Evolutionary conservation across 2,329 filamentous ascomycete species (phyloP), one percentile per base, ranked within the genome.

Genomic region (Clonostachys rhizophaga): DNA sequence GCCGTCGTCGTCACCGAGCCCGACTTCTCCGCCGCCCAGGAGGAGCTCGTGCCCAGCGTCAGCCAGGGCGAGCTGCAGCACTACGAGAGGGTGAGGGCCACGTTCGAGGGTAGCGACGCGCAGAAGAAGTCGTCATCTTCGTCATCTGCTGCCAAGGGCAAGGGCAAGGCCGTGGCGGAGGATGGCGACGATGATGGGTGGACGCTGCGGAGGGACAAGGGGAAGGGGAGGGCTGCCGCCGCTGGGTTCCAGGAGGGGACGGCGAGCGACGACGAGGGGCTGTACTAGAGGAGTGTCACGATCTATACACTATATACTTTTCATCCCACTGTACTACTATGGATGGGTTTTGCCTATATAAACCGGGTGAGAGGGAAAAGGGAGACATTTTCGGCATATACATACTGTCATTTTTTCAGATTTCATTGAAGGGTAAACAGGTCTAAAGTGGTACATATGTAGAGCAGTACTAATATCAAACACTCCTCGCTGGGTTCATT

Each of bases 61-160:
- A 96, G 90, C 59, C 84, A 87, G 11, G 92, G 95, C 52, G 94
- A 99, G 69, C 71, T 99, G 39, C 80, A 86, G 43, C 94, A 99
- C 62, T 99, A 97, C 58, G 89, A 96, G 61, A 73, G 79, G 1
- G 92, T 99, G 6, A 76, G 94, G 37, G 82, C 79, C 16, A 80
- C 83, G 16, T 99, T 99, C 60, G 94, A 99, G 61, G 86, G 86
- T 10, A 61, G 50, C 2, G 55, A 55, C 4, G 59, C 59, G 13
- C 69, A 70, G 20, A 66, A 70, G 58, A 75, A 65, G 64, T 69
- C 65, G 64, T 69, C 65, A 6, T 17, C 37, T 16, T 18, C 6
- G 68, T 72, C 50, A 65, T 62, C 13, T 57, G 24, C 24, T 4
- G 24, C 24, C 9, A 56, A 57, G 39, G 65, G 65, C 34, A 72